Conservation (phyloP, 129 eudicot species). For the Saposhnikovia divaricata region DNA sequence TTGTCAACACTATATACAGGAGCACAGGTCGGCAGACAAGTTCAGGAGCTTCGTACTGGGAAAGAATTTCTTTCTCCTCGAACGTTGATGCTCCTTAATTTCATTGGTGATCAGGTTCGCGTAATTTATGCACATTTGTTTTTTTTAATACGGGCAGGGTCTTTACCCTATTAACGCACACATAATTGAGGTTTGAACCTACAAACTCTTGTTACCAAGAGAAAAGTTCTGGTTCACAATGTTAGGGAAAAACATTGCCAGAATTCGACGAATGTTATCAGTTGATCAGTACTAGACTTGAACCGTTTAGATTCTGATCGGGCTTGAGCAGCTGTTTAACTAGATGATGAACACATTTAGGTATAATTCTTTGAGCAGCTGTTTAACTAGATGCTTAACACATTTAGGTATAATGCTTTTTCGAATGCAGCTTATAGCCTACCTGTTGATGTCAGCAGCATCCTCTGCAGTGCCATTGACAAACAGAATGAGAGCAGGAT, state of each 20-base stretch:
- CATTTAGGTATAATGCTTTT: background rate
- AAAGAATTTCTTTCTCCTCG: constrained; percentile 25
- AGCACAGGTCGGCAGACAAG: constrained; percentile 52
- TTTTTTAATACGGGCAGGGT: background rate
- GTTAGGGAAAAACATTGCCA: background rate
- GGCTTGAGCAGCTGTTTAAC: background rate
- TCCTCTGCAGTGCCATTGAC: constrained; percentile 69
- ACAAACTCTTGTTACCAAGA: background rate
- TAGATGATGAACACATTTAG: too few relatives aligned
- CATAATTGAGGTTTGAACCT: too few relatives aligned
- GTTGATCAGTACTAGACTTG: background rate
- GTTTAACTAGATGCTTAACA: background rate
- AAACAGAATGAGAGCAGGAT: constrained; percentile 59
- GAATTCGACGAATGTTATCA: background rate
- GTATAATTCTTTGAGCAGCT: too few relatives aligned
- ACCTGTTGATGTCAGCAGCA: constrained; percentile 75
- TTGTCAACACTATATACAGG: constrained; percentile 73
- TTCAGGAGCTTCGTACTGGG: constrained; percentile 52
- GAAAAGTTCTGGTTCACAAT: background rate
- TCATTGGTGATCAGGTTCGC: constrained; percentile 83
- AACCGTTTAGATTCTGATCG: background rate
- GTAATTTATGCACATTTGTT: background rate
- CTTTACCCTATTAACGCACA: too few relatives aligned
- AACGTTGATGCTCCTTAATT: constrained; percentile 42
- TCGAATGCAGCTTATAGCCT: constrained; percentile 51